phyloP scores from a whole-genome alignment of 176 grass and related monocot genomes.

The Oryza meyeriana region DNA sequence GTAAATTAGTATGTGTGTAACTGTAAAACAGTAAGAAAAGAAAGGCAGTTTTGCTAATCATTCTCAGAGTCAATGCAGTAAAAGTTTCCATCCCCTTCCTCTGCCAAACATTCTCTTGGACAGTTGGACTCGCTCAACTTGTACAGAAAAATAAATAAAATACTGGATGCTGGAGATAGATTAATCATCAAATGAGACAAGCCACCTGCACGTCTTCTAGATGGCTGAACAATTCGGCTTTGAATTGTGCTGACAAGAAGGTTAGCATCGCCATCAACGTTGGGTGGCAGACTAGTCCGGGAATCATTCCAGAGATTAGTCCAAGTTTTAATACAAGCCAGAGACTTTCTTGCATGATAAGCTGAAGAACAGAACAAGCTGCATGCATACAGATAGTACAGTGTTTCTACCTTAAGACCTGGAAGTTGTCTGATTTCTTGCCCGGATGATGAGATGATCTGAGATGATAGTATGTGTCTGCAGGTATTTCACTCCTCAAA shows the following conservation, averaged over 20 bases:
- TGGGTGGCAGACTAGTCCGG: background rate
- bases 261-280: background rate
- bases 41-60: background rate
- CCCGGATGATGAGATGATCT: background rate
- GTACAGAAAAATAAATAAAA: background rate
- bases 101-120: background rate
- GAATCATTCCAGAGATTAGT: conserved; percentile 24
- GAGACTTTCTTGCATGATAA: background rate
- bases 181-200: background rate
- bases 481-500: background rate
- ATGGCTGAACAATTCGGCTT: background rate
- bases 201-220: background rate
- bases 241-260: background rate
- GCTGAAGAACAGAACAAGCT: background rate
- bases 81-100: background rate
- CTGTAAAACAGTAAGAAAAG: background rate
- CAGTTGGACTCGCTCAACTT: background rate
- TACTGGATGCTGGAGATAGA: background rate
- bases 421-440: conserved; percentile 7
- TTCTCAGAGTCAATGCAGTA: background rate
- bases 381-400: background rate
- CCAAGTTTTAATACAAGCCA: conserved; percentile 26
- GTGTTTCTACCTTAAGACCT: background rate
- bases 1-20: background rate
- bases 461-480: background rate